Base-by-base conservation (phyloP, 257 asterid species). In the Verbascum thapsus region DNA sequence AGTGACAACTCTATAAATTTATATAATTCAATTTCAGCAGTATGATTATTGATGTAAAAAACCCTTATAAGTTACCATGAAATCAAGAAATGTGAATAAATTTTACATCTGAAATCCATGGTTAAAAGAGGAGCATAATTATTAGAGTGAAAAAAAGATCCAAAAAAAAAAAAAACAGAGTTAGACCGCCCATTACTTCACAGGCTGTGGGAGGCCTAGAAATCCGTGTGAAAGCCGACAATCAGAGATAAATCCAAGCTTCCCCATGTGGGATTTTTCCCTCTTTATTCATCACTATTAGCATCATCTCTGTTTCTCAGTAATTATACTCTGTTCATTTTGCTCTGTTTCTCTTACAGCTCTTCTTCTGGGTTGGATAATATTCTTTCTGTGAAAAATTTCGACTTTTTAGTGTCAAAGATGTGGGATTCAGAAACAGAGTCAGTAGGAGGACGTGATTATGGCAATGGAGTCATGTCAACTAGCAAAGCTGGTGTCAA, bases 371-470 rank as follows among this genome's bases (percentile, higher is more conserved):
- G 45, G 53, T 15, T 42, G 22, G n/a, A 23, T n/a, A 57, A 61
- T 53, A 50, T 45, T 56, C 50, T n/a, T 20, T 17, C 20, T 64
- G 58, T 11, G 16, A 42, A 39, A 4, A 54, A 13, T 43, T 12
- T 30, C 35, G 37, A 7, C 34, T 26, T 40, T 59, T 40, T 51
- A 17, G 15, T 22, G 44, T 41, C 51, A 44, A 49, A 13, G 39
- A 91, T 91, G 98, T 91, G 96, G 98, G 98, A 91, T 61, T 84
- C 95, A 0, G 96, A 91, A 44, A 57, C 77, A 13, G 96, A 91
- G 58, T 72, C 95, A 7, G 72, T 68, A 3, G 81, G 86, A 12
- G 83, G 83, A 3, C 38, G 86, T 22, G 96, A 81, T 55, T 85
- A 78, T 32, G 83, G 85, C 26, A 76, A 83, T 72, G 98, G 97